Conservation (phyloP, 2,329 filamentous ascomycete species). For the Nannizziopsis arthrosporioides region DNA sequence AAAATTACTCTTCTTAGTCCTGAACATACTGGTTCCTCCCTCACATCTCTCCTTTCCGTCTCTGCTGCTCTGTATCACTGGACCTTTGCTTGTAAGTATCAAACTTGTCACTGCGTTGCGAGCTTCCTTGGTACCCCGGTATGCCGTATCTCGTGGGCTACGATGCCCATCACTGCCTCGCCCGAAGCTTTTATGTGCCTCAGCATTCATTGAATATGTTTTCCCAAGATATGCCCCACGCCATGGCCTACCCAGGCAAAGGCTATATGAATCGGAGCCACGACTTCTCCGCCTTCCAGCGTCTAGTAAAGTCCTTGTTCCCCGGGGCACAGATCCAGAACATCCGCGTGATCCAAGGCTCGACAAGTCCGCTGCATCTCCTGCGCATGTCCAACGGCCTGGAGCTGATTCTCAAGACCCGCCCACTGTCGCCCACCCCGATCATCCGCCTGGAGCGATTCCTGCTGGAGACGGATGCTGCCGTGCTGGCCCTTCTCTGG, state of each 20-base stretch:
- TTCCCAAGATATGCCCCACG: conserved; percentile 10
- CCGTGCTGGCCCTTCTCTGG: conserved; percentile 27
- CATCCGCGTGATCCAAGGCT: conserved; percentile 16
- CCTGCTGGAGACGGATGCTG: conserved; percentile 32
- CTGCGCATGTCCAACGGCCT: conserved; percentile 30
- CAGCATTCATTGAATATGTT: conserved; percentile 11
- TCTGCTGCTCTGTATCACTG: not conserved
- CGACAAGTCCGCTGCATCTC: conserved; percentile 28
- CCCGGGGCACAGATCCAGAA: conserved; percentile 7
- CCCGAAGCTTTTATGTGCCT: conserved; percentile 4
- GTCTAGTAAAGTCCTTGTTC: conserved; percentile 10
- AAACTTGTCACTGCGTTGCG: not conserved
- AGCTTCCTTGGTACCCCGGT: not conserved
- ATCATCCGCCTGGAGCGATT: conserved; percentile 32
- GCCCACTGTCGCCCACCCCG: conserved; percentile 25
- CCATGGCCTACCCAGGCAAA: conserved; percentile 9
- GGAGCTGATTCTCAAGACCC: conserved; percentile 29
- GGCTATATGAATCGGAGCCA: not conserved
- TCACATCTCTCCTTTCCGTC: not conserved
- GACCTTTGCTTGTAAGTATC: conserved; percentile 7
- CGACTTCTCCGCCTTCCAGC: conserved; percentile 9
- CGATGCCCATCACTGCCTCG: not conserved
- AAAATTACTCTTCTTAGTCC: no score
- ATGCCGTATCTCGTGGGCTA: conserved; percentile 5
- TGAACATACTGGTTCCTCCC: not conserved